Base-by-base conservation (phyloP, 2,329 filamentous ascomycete species). In the Pseudonectria foliicola region DNA sequence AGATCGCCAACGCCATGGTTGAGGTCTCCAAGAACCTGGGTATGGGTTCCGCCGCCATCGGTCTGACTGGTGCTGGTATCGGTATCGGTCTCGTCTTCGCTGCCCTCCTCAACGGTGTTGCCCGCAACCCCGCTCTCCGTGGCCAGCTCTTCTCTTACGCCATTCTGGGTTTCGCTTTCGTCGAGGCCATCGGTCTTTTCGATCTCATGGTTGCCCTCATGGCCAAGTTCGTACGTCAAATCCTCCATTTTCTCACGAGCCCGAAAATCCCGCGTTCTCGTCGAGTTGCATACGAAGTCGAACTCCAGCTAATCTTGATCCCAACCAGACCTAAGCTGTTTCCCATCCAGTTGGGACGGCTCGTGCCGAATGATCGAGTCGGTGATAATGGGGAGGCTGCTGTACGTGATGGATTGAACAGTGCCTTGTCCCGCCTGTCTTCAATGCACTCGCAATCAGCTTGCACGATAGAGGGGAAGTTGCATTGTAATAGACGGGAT, bases 21-120 rank as follows among this genome's bases (percentile, higher is more conserved):
- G 82, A 88, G 77, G 83, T 86, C 71, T 88, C 84, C 69, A 84
- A 87, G 79, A 88, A 88, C 81, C 67, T 88, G 61, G 84, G 84
- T 77, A 88, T 88, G 83, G 84, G 84, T 70, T 74, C 80, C 57
- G 86, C 86, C 61, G 86, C 86, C 73, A 88, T 93, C 63, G 86
- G 86, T 83, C 83, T 93, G 61, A 85, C 83, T 64, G 83, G 83
- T 82, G 83, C 85, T 63, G 84, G 85, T 87, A 86, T 92, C 68
- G 86, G 86, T 85, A 93, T 92, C 71, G 86, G 86, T 77, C 80
- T 90, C 64, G 86, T 93, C 64, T 93, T 93, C 80, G 85, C 83
- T 64, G 81, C 85, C 61, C 85, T 93, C 65, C 77, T 93, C 63
- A 81, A 85, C 70, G 80, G 80, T 73, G 85, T 92, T 67, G 85